A percentile compares a stretch with the other conserved stretches of the same genome.
phyloP scores from a whole-genome alignment of 768 basidiomycete genomes.

The Panus rudis region DNA sequence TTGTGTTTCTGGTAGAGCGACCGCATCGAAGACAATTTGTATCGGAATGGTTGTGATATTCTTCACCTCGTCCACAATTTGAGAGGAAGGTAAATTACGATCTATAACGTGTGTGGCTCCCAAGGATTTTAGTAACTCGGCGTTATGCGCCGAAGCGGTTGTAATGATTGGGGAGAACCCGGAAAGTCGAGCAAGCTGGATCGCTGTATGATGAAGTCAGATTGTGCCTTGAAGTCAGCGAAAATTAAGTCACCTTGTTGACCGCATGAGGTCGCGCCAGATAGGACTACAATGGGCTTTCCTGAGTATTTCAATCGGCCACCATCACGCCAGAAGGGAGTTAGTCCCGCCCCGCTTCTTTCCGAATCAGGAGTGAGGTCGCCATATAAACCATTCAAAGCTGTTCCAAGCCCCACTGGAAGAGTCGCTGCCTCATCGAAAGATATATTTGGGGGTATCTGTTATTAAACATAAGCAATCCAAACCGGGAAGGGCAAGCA shows the following conservation, averaged over 20 bases:
- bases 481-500: too few species aligned
- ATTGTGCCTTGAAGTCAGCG: background rate
- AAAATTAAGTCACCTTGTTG: conserved; percentile 16
- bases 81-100: background rate
- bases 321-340: conserved; percentile 19
- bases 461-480: too few species aligned
- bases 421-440: conserved; percentile 36
- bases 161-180: conserved; percentile 9
- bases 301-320: conserved; percentile 23
- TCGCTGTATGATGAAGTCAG: background rate
- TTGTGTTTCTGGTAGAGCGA: conserved; percentile 11
- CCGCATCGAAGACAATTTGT: conserved; percentile 14
- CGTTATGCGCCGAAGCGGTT: conserved; percentile 11
- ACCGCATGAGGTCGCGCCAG: conserved; percentile 19
- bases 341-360: conserved; percentile 18
- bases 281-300: conserved; percentile 22
- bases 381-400: conserved; percentile 9
- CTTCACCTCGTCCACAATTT: background rate
- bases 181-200: conserved; percentile 5
- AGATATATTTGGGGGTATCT: conserved; percentile 31
- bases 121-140: background rate
- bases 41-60: conserved; percentile 3
- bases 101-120: conserved; percentile 15
- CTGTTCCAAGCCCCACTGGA: conserved; percentile 32
- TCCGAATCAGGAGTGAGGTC: background rate